Percentiles rank a stretch among this genome's conserved stretches.
These are phyloP conservation scores for Anthracocystis walkeri DNA, from an alignment of 1,284 basidiomycete genomes.

Conservation along the genomic window DNA sequence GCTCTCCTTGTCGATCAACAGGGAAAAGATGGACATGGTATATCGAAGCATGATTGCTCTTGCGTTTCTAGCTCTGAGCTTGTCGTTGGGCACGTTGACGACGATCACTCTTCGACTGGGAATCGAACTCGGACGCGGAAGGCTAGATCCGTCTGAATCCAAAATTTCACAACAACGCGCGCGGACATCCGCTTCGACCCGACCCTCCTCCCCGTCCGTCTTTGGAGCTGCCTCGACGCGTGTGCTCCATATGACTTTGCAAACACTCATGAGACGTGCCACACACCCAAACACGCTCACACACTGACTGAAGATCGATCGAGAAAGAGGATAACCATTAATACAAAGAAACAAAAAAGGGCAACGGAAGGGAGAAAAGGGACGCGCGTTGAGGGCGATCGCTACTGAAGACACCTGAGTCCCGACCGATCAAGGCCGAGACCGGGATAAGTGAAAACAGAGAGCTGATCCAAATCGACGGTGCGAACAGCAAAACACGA, in stretches of 20 bases:
- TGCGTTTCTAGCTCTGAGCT: background rate
- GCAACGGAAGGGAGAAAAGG: constrained; percentile 19
- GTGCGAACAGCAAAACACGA: constrained; percentile 35
- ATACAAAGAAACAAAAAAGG: constrained; percentile 52
- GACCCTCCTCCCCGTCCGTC: constrained; percentile 2
- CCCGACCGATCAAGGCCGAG: background rate
- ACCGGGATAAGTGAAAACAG: background rate
- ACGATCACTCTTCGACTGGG: background rate
- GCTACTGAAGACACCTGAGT: background rate
- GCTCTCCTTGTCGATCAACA: background rate
- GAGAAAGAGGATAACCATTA: constrained; percentile 50
- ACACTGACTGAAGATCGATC: constrained; percentile 7
- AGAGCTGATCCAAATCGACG: constrained; percentile 12
- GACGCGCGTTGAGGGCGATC: constrained; percentile 18
- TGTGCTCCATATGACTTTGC: background rate
- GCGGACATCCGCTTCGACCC: background rate
- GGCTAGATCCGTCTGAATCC: constrained; percentile 19
- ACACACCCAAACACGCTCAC: background rate
- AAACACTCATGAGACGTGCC: constrained; percentile 5
- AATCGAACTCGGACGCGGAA: background rate
- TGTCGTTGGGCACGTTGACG: background rate
- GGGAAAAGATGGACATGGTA: background rate
- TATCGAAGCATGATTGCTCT: background rate
- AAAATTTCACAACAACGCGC: constrained; percentile 25
- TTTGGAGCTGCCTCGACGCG: background rate